Evolutionary conservation across 108 stramenopile genomes (phyloP), one percentile per base, ranked within the genome.

Genomic region (Skeletonema marinoi): DNA sequence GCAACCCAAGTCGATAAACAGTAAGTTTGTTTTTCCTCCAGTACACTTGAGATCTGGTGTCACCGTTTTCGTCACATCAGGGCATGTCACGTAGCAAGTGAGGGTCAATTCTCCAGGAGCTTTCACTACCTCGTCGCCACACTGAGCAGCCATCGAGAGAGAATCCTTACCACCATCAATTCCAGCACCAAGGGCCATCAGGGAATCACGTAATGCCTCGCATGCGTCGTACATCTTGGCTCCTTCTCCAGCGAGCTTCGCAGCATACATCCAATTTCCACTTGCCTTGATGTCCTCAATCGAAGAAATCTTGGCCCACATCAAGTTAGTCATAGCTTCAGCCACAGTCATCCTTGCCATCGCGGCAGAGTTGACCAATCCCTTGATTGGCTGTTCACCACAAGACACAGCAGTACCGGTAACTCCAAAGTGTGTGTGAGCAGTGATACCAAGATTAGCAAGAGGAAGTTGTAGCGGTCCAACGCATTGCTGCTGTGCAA

Each of bases 181-280:
- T 56, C 97, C 95, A 32, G 93, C 88, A 32, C 97, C 97, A 51
- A 98, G 83, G 60, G 82, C 88, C 7, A 98, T 78, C 63, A 99
- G 84, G 16, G 92, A 87, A 66, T 97, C 94, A 13, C 96, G 81
- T 56, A 99, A 80, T 7, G 99, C 98, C 69, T 91, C 90, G 78
- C 98, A 98, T n/a, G 97, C 95, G 77, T 97, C 97, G 73, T 93
- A 98, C 98, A 99, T 98, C 80, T 94, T 97, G 25, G 98, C 91
- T 54, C 97, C 98, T 81, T 99, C 99, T 5, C 99, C 99, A 10
- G 90, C 85, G 14, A 99, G 95, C 82, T 99, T 99, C 51, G 98
- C 98, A 17, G 99, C 98, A 78, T 98, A 99, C 99, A 99, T 99
- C 99, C 99, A 99, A 83, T 99, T 99, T 29, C 96, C 98, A 73